These are phyloP conservation scores for Pythium dissimile DNA, from an alignment of 352 stramenopile genomes.

Conservation along the genomic window DNA sequence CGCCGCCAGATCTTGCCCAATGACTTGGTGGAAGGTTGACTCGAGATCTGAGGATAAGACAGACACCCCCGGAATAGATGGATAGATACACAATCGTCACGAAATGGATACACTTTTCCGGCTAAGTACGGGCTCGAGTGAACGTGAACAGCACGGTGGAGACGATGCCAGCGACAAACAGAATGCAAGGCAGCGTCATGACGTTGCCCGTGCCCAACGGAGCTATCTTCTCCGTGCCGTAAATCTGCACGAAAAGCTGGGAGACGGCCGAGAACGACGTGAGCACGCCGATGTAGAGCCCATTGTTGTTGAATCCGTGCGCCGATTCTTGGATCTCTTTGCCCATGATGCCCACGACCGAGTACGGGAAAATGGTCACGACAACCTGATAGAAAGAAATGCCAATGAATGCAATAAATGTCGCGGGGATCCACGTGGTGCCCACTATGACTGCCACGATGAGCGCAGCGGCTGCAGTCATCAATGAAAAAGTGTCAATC, in stretches of 20 bases:
- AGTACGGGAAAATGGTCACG: constrained; percentile 69
- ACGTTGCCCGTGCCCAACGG: constrained; percentile 59
- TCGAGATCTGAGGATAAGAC: constrained; percentile 16
- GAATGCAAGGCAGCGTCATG: constrained; percentile 51
- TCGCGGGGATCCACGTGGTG: constrained; percentile 35
- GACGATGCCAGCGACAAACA: constrained; percentile 47
- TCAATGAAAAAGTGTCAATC: no score
- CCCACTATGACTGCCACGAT: constrained; percentile 51
- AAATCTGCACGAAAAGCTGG: constrained; percentile 70
- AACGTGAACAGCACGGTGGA: constrained; percentile 45
- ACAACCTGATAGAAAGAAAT: constrained; percentile 63
- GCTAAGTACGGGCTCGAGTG: constrained; percentile 15
- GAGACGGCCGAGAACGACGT: constrained; percentile 62
- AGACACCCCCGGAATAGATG: constrained; percentile 8
- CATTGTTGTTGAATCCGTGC: constrained; percentile 80
- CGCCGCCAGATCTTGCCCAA: not conserved
- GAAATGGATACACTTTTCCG: constrained; percentile 1
- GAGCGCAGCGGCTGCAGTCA: constrained; percentile 39
- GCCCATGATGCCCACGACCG: constrained; percentile 76
- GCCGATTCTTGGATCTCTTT: constrained; percentile 67
- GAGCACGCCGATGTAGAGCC: constrained; percentile 70
- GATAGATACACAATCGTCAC: no score
- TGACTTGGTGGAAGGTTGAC: not conserved
- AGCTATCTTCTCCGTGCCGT: constrained; percentile 61
- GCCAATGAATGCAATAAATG: constrained; percentile 52